Conservation (phyloP, 208 protist species). For the Crithidia acanthocephali region DNA sequence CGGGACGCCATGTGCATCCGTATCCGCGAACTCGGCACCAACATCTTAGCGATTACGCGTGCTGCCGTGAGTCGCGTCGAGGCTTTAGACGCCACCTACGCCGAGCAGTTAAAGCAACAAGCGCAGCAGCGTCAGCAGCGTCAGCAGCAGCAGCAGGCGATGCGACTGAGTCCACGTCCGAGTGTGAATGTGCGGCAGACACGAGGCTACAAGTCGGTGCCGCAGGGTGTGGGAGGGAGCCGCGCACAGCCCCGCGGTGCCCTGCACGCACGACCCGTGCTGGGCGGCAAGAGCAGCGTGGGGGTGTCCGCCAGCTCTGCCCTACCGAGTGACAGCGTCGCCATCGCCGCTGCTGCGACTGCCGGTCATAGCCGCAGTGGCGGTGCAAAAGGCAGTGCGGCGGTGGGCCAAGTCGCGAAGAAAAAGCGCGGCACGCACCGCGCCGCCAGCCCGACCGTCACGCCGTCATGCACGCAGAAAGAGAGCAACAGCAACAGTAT, state of each 20-base stretch:
- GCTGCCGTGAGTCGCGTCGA: slow-evolving; percentile 21
- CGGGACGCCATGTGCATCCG: slow-evolving; percentile 45
- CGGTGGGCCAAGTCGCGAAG: not conserved
- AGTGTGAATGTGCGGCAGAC: not conserved
- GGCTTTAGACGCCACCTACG: slow-evolving; percentile 15
- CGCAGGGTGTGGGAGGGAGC: not conserved
- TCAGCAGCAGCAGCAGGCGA: slow-evolving; percentile 2
- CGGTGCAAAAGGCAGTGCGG: not conserved
- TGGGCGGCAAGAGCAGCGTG: not conserved
- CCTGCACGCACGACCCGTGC: not conserved
- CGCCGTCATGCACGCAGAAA: not conserved
- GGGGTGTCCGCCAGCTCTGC: not conserved
- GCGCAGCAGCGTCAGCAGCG: too few species aligned
- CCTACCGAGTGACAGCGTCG: not conserved
- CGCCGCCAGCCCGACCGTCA: not conserved
- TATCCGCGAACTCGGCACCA: slow-evolving; percentile 40
- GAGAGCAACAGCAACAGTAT: not conserved
- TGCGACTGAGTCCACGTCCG: slow-evolving; percentile 11
- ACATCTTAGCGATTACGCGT: slow-evolving; percentile 42
- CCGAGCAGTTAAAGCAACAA: not conserved
- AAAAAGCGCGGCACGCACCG: not conserved
- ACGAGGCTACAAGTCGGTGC: not conserved
- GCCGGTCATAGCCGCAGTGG: not conserved
- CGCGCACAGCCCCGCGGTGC: not conserved
- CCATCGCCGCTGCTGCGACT: not conserved